Base-by-base conservation (phyloP, 78 protist genomes). In the Dictyostelium brefeldianum region DNA sequence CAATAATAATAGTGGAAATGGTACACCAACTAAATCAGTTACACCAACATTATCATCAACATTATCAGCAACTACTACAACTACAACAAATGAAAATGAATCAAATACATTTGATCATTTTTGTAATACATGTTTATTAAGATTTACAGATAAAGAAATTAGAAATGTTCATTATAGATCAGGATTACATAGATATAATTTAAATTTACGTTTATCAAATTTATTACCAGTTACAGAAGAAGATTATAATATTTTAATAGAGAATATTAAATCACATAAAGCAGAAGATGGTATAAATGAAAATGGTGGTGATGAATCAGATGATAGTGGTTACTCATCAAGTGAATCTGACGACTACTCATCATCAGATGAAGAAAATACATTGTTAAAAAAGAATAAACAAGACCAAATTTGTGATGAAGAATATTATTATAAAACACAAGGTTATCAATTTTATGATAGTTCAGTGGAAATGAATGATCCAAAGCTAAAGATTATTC, bases 141-240 rank as follows among this genome's bases (percentile, higher is more conserved):
- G 82, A n/a, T 84, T 84, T 10, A 84, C 78, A 20, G 82, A 84
- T 74, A 70, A 54, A 53, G 91, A 84, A 9, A 6, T 84, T 9
- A 71, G 91, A 59, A 84, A 84, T 74, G 31, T 36, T 50, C 95
- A 90, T 90, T 90, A 78, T 54, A n/a, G 82, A 53, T 90, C 95
- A 29, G 64, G 59, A 47, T 27, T 81, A 47, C 95, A 90, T 36
- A 57, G 89, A 65, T 90, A 81, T 22, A 90, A 90, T 70, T n/a
- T 90, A 22, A 90, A 80, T 29, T 70, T 82, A 51, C 59, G 74
- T 12, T 18, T 74, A 47, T 78, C 89, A 27, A 54, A 54, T 25
- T 36, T 89, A 71, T 29, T 48, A 43, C 94, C 94, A 4, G 87
- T 89, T 2, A 20, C 94, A 8, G 59, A 62, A 17, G 69, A 62